Base-by-base conservation (phyloP, 1,139 yeast genomes). In the Debaryomyces robertsiae region DNA sequence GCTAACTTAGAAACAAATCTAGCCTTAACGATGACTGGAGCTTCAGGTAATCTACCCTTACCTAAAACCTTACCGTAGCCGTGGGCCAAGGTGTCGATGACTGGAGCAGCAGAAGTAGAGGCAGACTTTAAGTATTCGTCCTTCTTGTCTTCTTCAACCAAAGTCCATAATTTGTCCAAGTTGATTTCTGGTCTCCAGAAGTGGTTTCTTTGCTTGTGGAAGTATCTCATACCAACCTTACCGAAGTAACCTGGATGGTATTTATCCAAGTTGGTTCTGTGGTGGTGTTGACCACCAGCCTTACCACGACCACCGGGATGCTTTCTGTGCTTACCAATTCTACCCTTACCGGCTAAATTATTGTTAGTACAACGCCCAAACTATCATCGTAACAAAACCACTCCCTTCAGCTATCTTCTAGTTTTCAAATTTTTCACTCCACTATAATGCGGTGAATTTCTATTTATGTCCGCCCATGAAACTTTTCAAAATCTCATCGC, bases 231-330 rank as follows among this genome's bases (percentile, higher is more conserved):
- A 91, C 99, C 99, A 74, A 94, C 98, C 83, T 94, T 94, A 87
- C 99, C 99, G 79, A 94, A 94, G 94, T 94, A 94, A 90, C 99
- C 99, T 69, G 98, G 98, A 77, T 94, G 99, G 96, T 87, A 94
- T 79, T 91, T 93, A 77, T 94, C 98, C 82, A 93, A 79, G 84
- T 90, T 90, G 75, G 93, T 90, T 88, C 98, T 90, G 96, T 94
- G 98, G 81, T 93, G 99, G 77, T 89, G 97, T 80, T 83, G 95
- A 88, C 99, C 99, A 91, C 99, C 99, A 75, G 99, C 99, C 94
- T 81, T 93, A 93, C 99, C 99, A 82, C 98, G 93, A 82, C 99
- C 99, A 93, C 98, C 98, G 65, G 98, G 98, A 69, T 86, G 93
- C 95, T 94, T 94, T 90, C 98, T 90, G 95, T 94, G 98, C 87